Base-by-base conservation (phyloP, 257 asterid genomes). In the Jaltomata sinuosa region DNA sequence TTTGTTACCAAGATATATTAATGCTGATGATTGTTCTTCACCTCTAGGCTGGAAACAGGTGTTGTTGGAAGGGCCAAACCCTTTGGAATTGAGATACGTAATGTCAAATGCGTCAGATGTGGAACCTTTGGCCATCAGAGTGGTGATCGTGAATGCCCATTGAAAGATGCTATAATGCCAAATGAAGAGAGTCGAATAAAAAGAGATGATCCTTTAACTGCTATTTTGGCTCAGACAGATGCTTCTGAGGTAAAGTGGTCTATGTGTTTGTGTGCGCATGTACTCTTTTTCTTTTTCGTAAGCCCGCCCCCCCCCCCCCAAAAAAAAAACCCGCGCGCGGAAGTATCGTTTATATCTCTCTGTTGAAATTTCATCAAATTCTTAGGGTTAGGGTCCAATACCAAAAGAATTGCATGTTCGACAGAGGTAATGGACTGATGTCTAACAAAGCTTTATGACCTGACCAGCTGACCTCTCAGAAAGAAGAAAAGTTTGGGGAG, bases 141-240 rank as follows among this genome's bases (percentile, higher is more conserved):
- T 92, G 98, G 99, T 85, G 99, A 97, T 87, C 98, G 99, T 84
- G 99, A 97, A 87, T 97, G 99, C 82, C 99, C 99, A 18, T 80
- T 97, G 62, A 97, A 95, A 86, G 98, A 97, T 87, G 94, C 94
- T 54, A 92, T 97, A 87, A 95, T 93, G 97, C 98, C 99, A 45
- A 94, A 88, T 72, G 98, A 97, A 86, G 97, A 97, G 88, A 93
- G 89, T 89, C 95, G 99, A 64, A 87, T 97, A 86, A 95, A 93
- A 88, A 90, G 99, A 80, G 98, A 97, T 83, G 98, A 97, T 65
- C 99, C 98, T 45, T 91, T 97, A 84, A 95, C 98, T 38, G 92
- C 97, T 83, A 97, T 97, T 83, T 86, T 84, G 84, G 97, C 99
- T 68, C 98, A 94, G 87, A 90, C 98, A 69, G 98, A 97, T 76